Evolutionary conservation across 108 stramenopile species (phyloP).

Genomic region (Bacterosira constricta): DNA sequence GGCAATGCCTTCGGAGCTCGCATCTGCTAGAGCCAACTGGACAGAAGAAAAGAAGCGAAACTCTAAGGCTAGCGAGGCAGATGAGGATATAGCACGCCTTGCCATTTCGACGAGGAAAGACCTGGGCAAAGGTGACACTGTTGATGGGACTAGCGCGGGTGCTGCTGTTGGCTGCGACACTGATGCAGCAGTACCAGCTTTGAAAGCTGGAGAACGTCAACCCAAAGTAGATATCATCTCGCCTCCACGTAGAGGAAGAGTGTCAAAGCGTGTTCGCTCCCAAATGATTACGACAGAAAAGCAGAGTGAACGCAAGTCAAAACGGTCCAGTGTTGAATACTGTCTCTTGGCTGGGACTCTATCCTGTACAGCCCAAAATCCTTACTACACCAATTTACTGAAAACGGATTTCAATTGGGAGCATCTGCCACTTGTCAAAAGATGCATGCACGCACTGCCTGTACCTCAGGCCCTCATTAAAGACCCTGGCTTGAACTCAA

Average conservation of each 20-base stretch:
- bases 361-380: slow-evolving; percentile 54
- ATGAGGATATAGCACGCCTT: neutral
- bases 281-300: slow-evolving; percentile 69
- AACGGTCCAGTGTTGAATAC: slow-evolving; percentile 46
- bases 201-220: neutral
- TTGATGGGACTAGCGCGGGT: neutral
- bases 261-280: slow-evolving; percentile 74
- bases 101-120: neutral
- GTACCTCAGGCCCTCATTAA: neutral
- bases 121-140: neutral
- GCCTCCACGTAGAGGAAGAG: slow-evolving; percentile 40
- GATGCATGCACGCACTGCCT: neutral
- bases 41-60: slow-evolving; percentile 2
- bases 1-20: slow-evolving; percentile 23
- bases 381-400: slow-evolving; percentile 14
- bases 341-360: slow-evolving; percentile 65
- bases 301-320: slow-evolving; percentile 42
- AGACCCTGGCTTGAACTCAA: neutral
- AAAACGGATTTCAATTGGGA: slow-evolving; percentile 26
- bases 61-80: neutral
- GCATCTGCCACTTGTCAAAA: slow-evolving; percentile 10
- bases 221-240: slow-evolving; percentile 1
- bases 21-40: neutral
- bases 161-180: too few relatives aligned
- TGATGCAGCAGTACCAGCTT: too few relatives aligned